Percentiles rank a stretch among this genome's conserved stretches.
phyloP scores from a whole-genome alignment of 2,329 filamentous ascomycete species.

The Zymoseptoria ardabiliae region DNA sequence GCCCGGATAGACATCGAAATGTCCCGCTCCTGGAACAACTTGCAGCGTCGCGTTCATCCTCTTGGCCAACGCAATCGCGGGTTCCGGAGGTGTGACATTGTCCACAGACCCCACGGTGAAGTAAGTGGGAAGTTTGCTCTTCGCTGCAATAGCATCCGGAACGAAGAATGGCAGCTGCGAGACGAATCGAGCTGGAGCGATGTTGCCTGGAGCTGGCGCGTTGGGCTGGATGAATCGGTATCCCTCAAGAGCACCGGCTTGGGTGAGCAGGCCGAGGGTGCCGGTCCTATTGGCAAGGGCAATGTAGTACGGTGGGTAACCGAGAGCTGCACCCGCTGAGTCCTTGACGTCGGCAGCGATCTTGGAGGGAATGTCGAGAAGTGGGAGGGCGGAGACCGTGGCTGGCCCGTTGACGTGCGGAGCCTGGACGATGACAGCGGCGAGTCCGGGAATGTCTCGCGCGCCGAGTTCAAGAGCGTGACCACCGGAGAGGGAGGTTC shows the following conservation, averaged over 20 bases:
- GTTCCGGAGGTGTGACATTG: background rate
- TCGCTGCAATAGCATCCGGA: background rate
- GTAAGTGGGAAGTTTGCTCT: slow-evolving; percentile 3
- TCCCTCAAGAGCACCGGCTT: slow-evolving; percentile 3
- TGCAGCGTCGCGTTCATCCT: slow-evolving; percentile 1
- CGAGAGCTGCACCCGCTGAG: background rate
- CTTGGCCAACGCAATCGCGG: background rate
- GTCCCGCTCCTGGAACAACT: background rate
- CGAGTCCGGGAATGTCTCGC: background rate
- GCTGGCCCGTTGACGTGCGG: slow-evolving; percentile 4
- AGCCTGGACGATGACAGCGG: slow-evolving; percentile 3
- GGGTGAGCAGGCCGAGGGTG: slow-evolving; percentile 1
- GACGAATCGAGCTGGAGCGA: slow-evolving; percentile 3
- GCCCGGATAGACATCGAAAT: slow-evolving; percentile 5
- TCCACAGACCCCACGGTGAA: background rate
- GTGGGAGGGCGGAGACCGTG: slow-evolving; percentile 1
- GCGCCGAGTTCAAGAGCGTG: slow-evolving; percentile 3
- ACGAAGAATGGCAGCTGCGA: slow-evolving; percentile 3
- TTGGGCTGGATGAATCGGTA: slow-evolving; percentile 5
- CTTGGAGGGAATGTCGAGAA: background rate
- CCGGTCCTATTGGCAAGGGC: background rate
- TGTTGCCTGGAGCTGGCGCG: slow-evolving; percentile 3
- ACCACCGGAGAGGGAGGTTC: slow-evolving; percentile 5
- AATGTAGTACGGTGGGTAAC: background rate
- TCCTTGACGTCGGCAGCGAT: slow-evolving; percentile 3